Evolutionary conservation across 139 green algal genomes (phyloP).

Genomic region (Chlamydomonas applanata): DNA sequence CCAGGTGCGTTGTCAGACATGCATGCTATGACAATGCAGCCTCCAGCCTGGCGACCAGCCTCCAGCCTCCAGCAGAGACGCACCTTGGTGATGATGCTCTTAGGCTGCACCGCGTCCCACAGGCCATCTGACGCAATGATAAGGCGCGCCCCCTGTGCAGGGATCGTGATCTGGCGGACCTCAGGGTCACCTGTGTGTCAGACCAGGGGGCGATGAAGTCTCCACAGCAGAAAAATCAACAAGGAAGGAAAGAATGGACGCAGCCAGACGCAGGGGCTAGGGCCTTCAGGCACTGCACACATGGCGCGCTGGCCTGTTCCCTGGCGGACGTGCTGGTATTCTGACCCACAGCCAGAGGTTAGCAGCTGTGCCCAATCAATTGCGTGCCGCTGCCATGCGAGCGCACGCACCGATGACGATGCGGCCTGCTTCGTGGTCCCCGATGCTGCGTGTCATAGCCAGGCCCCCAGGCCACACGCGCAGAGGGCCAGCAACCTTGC

Average conservation of each 20-base stretch:
- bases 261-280: no score
- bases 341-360: no score
- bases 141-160: slow-evolving; percentile 70
- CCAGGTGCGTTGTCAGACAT: no score
- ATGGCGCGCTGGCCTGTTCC: not conserved
- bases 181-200: slow-evolving; percentile 56
- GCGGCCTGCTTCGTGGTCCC: slow-evolving; percentile 63
- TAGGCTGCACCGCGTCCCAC: slow-evolving; percentile 82
- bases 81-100: slow-evolving; percentile 55
- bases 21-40: not conserved
- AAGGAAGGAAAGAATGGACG: no score
- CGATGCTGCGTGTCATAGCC: slow-evolving; percentile 82
- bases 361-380: no score
- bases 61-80: not conserved
- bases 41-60: not conserved
- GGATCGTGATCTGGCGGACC: slow-evolving; percentile 70
- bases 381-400: no score
- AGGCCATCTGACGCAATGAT: slow-evolving; percentile 88
- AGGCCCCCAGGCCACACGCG: slow-evolving; percentile 90
- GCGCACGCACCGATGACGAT: slow-evolving; percentile 4
- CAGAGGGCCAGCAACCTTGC: slow-evolving; percentile 60
- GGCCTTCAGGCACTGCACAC: no score
- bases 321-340: no score
- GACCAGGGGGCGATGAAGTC: no score
- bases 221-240: no score